A percentile compares a stretch with the other conserved stretches of the same genome.
Conservation (phyloP, 2,329 filamentous ascomycete species). For the Diaporthe destruens region DNA sequence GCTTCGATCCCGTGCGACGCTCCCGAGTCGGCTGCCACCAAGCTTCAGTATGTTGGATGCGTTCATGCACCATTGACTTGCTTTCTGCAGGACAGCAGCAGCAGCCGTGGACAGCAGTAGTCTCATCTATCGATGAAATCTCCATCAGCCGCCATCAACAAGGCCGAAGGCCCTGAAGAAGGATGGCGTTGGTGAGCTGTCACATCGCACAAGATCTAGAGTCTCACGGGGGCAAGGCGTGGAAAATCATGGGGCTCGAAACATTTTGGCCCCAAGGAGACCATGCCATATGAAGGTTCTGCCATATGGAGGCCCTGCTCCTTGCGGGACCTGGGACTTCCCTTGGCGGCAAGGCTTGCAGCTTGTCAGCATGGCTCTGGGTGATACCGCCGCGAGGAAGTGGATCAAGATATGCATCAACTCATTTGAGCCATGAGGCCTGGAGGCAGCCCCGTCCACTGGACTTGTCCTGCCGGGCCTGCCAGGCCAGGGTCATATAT, state of each 20-base stretch:
- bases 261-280: constrained; percentile 44
- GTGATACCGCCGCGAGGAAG: constrained; percentile 47
- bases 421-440: constrained; percentile 22
- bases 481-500: constrained; percentile 4
- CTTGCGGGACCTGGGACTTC: constrained; percentile 39
- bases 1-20: constrained; percentile 34
- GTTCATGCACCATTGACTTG: constrained; percentile 43
- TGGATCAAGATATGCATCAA: constrained; percentile 48
- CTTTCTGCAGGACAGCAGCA: constrained; percentile 42
- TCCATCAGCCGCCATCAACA: constrained; percentile 37
- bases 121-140: constrained; percentile 36
- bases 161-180: constrained; percentile 37
- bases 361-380: constrained; percentile 45
- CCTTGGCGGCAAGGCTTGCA: constrained; percentile 47
- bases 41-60: constrained; percentile 39
- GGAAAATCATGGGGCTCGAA: constrained; percentile 50
- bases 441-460: constrained; percentile 14
- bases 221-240: constrained; percentile 50
- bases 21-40: constrained; percentile 26
- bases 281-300: constrained; percentile 39
- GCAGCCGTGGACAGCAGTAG: constrained; percentile 39
- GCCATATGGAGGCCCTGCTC: constrained; percentile 36
- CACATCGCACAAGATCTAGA: constrained; percentile 66
- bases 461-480: neutral
- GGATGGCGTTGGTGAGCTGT: constrained; percentile 55